Conservation (phyloP, 495 filamentous ascomycete species). For the Acidiella bohemica region DNA sequence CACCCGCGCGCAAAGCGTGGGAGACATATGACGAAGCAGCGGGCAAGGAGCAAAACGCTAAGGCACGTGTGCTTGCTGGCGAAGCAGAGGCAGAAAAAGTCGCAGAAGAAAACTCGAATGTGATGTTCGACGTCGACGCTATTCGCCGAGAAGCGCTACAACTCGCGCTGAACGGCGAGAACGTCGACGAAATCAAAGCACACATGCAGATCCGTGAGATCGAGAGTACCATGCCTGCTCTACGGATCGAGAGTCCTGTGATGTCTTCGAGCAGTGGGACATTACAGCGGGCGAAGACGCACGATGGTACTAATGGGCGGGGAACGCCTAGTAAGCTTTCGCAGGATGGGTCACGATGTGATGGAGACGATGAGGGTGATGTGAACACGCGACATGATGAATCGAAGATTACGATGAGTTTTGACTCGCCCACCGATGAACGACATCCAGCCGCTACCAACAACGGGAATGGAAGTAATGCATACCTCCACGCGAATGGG, state of each 20-base stretch:
- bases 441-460: too few relatives aligned
- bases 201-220: conserved; percentile 63
- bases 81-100: conserved; percentile 28
- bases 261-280: too few relatives aligned
- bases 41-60: too few relatives aligned
- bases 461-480: too few relatives aligned
- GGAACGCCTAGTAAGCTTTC: conserved; percentile 28
- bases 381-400: too few relatives aligned
- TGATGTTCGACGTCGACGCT: conserved; percentile 92
- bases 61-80: conserved; percentile 14
- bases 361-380: too few relatives aligned
- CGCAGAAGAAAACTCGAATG: conserved; percentile 32
- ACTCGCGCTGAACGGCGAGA: conserved; percentile 59
- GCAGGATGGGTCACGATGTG: too few relatives aligned
- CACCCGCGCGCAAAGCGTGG: conserved; percentile 73
- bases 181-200: conserved; percentile 64
- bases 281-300: conserved; percentile 18
- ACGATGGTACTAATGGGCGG: conserved; percentile 14
- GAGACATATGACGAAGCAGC: conserved; percentile 69
- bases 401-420: too few relatives aligned
- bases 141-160: conserved; percentile 57
- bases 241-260: conserved; percentile 53
- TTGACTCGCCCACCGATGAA: too few relatives aligned
- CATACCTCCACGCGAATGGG: too few relatives aligned
- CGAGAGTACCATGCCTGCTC: conserved; percentile 75